Base-by-base conservation (phyloP, 2,329 filamentous ascomycete genomes). In the Aspergillus sergii region DNA sequence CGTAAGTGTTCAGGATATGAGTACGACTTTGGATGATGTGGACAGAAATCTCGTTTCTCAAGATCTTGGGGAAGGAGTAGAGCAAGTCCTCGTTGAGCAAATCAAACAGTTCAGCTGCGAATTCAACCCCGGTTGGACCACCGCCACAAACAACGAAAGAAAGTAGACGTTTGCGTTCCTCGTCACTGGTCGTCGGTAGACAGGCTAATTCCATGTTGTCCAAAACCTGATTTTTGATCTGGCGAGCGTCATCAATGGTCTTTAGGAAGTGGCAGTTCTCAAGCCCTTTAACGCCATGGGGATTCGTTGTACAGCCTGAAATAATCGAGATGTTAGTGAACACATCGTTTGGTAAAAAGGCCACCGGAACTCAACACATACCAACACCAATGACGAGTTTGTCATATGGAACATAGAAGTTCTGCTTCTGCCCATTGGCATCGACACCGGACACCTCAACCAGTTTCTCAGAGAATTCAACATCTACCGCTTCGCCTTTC, bases 1-100 rank as follows among this genome's bases (percentile, higher is more conserved):
- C 95, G 75, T 99, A 99, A 0, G 95, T 99, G 81, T 99, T 99
- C 34, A 99, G 84, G 67, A 99, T 99, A 71, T 99, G 95, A 46
- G 91, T 89, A 63, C 95, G 88, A 72, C 93, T 96, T 75, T 99
- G 95, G 66, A 99, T 97, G 54, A 99, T 85, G 74, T 99, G 96
- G 1, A 99, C 94, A 0, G 95, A 98, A 56, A 99, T 96, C 76
- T 99, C 93, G 75, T 98, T 98, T 65, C 95, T 89, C n/a, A 99
- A 80, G 34, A 99, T 88, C 66, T 89, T 89, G 2, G 95, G 95
- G 78, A 97, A 99, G 71, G 91, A 88, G 58, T 85, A 84, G 50
- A 89, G 89, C 50, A 99, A 80, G 75, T 99, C 95, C 77, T 99
- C 96, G 73, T 99, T 99, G 19, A 99, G 84, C 77, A 99, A 89